phyloP scores from a whole-genome alignment of 2,329 filamentous ascomycete genomes.

The Pezicula neosporulosa region DNA sequence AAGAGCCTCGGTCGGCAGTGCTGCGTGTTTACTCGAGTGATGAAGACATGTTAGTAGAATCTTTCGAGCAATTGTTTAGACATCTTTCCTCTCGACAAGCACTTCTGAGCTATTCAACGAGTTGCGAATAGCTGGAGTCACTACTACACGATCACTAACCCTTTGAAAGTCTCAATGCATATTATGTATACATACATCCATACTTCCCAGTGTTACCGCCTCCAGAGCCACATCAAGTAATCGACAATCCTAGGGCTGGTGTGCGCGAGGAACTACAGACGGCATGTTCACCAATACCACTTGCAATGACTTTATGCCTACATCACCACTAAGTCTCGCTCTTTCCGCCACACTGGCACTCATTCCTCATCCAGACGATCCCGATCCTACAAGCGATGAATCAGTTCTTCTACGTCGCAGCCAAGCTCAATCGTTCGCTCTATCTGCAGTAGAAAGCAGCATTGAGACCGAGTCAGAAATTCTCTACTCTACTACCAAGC shows the following conservation, averaged over 20 bases:
- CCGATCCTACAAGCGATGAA: conserved; percentile 27
- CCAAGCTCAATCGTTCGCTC: conserved; percentile 45
- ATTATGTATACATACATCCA: conserved; percentile 49
- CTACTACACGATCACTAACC: too few relatives aligned
- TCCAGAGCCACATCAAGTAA: conserved; percentile 25
- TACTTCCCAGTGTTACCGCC: conserved; percentile 47
- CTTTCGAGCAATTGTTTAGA: too few relatives aligned
- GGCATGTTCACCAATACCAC: conserved; percentile 31
- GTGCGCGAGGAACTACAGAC: conserved; percentile 23
- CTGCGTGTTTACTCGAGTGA: conserved; percentile 18
- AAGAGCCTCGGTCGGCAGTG: conserved; percentile 9
- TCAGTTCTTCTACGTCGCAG: conserved; percentile 41
- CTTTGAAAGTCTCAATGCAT: conserved; percentile 39
- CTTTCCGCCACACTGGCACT: conserved; percentile 46
- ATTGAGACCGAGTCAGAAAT: conserved; percentile 46
- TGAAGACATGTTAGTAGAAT: conserved; percentile 20
- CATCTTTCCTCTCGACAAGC: too few relatives aligned
- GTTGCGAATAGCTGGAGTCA: too few relatives aligned
- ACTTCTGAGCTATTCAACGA: too few relatives aligned
- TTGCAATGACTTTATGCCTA: conserved; percentile 34
- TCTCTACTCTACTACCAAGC: conserved; percentile 40
- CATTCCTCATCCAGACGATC: conserved; percentile 38
- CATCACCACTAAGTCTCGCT: conserved; percentile 41
- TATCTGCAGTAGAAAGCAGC: conserved; percentile 41
- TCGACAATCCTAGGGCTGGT: conserved; percentile 18